Percentiles rank a stretch among this genome's conserved stretches.
Conservation (phyloP, 2,329 filamentous ascomycete genomes). For the Apiospora kogelbergensis region DNA sequence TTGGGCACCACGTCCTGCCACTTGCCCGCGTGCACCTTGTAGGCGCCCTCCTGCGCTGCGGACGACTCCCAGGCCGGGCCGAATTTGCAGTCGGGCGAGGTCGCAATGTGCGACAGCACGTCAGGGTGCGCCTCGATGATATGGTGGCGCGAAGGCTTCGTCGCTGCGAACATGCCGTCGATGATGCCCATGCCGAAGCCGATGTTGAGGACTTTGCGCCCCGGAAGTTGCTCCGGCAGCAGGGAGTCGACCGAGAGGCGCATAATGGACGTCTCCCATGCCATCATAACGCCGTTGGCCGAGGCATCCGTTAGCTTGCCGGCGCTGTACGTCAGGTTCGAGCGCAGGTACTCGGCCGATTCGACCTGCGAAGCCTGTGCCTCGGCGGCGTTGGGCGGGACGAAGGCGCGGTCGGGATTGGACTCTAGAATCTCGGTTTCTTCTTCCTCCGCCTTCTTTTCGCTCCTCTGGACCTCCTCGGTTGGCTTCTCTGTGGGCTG, state of each 20-base stretch:
- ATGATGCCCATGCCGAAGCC: conserved; percentile 92
- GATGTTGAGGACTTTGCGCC: conserved; percentile 76
- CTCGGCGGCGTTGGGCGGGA: conserved; percentile 31
- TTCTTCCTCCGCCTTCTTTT: conserved; percentile 23
- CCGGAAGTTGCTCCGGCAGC: conserved; percentile 40
- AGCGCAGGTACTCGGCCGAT: conserved; percentile 68
- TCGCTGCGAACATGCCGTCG: conserved; percentile 71
- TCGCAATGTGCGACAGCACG: conserved; percentile 64
- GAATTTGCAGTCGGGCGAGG: conserved; percentile 47
- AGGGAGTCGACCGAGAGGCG: conserved; percentile 69
- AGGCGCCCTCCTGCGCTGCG: conserved; percentile 61
- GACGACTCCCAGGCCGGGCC: conserved; percentile 54
- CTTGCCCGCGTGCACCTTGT: conserved; percentile 68
- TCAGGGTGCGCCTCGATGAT: conserved; percentile 84
- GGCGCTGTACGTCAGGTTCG: conserved; percentile 62
- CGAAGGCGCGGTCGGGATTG: conserved; percentile 31
- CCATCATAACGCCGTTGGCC: conserved; percentile 90
- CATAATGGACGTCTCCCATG: conserved; percentile 90
- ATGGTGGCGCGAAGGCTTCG: conserved; percentile 70
- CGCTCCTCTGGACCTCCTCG: conserved; percentile 12
- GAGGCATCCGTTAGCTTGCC: conserved; percentile 71
- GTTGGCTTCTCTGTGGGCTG: conserved; percentile 14
- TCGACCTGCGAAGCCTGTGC: conserved; percentile 50
- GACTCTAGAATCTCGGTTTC: conserved; percentile 24
- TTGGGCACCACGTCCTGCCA: conserved; percentile 81